Evolutionary conservation across 805 yeast species (phyloP), one percentile per base, ranked within the genome.

Genomic region (Candida vaughaniae): DNA sequence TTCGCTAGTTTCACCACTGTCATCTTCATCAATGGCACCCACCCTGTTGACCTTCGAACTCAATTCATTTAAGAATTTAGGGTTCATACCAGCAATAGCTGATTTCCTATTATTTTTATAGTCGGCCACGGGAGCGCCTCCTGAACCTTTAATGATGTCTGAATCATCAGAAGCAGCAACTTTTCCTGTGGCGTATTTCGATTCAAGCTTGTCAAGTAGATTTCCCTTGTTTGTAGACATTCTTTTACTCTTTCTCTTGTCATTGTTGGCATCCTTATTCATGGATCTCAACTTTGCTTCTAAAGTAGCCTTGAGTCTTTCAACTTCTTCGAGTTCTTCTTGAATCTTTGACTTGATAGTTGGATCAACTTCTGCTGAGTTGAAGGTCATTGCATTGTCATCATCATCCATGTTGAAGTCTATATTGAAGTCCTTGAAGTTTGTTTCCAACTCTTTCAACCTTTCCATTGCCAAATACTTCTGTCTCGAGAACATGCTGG

Each of bases 381-480:
- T 43, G 16, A 42, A 42, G 22, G 42, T 41, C 25, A 38, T 27
- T 16, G 38, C 12, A 23, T 35, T 33, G 3, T 40, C 33, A 18
- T 38, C 48, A 16, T 47, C 45, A n/a, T 46, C 48, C 16, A 52
- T 38, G 25, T 45, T 50, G 45, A 80, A 78, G 43, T 76, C 78
- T 35, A 80, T 75, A 39, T 82, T 77, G 51, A 82, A 74, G 47
- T 79, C 85, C 40, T 78, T 73, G 50, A 84, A 82, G 40, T 76
- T 73, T 17, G 66, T 64, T 53, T 87, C 93, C 36, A 90, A 69
- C 44, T 82, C 84, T 23, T 75, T 66, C 38, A 90, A 68, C 47
- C 95, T 70, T 39, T 81, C 83, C 69, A 86, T 66, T 0, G 91
- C 91, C 55, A 77, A 68, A 34, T 68, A 53, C 50, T 80, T 84